Evolutionary conservation across 257 asterid species (phyloP).

Genomic region (Ophiorrhiza pumila): DNA sequence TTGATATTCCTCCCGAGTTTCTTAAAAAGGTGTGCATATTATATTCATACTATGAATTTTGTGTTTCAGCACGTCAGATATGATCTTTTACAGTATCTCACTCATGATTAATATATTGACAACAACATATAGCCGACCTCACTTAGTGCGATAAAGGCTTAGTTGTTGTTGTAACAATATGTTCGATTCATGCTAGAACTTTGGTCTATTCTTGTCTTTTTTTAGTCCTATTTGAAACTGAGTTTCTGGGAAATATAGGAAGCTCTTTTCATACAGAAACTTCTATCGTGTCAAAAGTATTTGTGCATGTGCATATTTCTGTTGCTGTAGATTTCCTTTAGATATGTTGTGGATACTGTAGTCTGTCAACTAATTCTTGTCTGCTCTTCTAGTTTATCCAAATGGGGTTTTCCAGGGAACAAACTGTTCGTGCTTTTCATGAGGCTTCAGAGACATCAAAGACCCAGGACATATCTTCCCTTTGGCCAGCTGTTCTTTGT

Average conservation of each 20-base stretch:
- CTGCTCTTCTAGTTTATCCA: slow-evolving; percentile 38
- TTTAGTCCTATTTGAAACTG: background rate
- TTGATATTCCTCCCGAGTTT: slow-evolving; percentile 56
- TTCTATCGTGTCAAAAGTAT: background rate
- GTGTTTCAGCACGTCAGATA: too few species aligned
- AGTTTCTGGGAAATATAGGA: background rate
- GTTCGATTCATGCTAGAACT: background rate
- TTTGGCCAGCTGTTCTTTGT: slow-evolving; percentile 67
- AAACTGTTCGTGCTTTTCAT: slow-evolving; percentile 41
- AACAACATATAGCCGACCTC: too few species aligned
- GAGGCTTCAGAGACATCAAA: slow-evolving; percentile 50
- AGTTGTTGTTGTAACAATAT: too few species aligned
- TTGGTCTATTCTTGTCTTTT: background rate
- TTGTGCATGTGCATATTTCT: background rate
- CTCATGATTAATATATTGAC: background rate
- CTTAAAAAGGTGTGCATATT: slow-evolving; percentile 50
- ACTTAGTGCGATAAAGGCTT: too few species aligned
- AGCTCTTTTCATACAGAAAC: background rate
- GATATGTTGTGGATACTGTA: background rate
- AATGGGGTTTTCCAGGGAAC: slow-evolving; percentile 68
- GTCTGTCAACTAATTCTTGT: slow-evolving; percentile 13
- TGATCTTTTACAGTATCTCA: slow-evolving; percentile 8
- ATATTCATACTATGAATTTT: background rate
- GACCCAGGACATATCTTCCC: slow-evolving; percentile 48
- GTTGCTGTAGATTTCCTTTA: background rate